A percentile compares a stretch with the other conserved stretches of the same genome.
phyloP scores from a whole-genome alignment of 768 basidiomycete genomes.

The Tylopilus rubrobrunneus region DNA sequence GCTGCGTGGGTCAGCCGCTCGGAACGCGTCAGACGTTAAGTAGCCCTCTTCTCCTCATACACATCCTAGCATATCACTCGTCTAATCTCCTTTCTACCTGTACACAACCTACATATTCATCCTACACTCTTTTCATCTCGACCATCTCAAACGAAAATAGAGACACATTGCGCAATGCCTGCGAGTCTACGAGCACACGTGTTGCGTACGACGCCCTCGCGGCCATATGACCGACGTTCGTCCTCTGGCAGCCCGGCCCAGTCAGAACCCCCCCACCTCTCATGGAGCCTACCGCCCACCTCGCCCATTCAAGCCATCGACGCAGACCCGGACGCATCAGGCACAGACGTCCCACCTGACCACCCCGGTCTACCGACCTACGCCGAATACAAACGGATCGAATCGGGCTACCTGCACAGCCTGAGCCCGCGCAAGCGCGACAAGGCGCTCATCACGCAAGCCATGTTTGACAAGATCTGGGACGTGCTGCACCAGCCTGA shows the following conservation, averaged over 20 bases:
- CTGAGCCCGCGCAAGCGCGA: constrained; percentile 56
- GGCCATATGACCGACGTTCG: constrained; percentile 23
- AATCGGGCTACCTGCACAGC: constrained; percentile 52
- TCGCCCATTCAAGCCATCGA: neutral
- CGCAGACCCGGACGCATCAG: neutral
- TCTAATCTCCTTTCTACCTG: constrained; percentile 16
- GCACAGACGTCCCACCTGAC: constrained; percentile 5
- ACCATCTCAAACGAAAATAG: neutral
- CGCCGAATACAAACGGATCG: constrained; percentile 55
- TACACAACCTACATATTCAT: constrained; percentile 27
- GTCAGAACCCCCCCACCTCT: neutral
- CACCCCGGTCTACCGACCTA: constrained; percentile 58
- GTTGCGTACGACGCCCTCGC: constrained; percentile 8
- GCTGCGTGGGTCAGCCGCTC: constrained; percentile 29
- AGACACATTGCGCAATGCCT: constrained; percentile 17
- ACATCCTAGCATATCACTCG: constrained; percentile 9
- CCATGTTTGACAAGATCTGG: constrained; percentile 70
- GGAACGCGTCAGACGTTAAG: constrained; percentile 9
- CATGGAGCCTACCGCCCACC: neutral
- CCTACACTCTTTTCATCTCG: constrained; percentile 3
- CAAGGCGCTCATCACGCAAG: constrained; percentile 71
- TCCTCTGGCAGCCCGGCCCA: constrained; percentile 8
- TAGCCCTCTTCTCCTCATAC: neutral
- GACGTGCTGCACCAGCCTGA: constrained; percentile 57
- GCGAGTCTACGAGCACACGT: constrained; percentile 11